phyloP scores from a whole-genome alignment of 192 early-diverging fungal genomes.

The Podila minutissima region DNA sequence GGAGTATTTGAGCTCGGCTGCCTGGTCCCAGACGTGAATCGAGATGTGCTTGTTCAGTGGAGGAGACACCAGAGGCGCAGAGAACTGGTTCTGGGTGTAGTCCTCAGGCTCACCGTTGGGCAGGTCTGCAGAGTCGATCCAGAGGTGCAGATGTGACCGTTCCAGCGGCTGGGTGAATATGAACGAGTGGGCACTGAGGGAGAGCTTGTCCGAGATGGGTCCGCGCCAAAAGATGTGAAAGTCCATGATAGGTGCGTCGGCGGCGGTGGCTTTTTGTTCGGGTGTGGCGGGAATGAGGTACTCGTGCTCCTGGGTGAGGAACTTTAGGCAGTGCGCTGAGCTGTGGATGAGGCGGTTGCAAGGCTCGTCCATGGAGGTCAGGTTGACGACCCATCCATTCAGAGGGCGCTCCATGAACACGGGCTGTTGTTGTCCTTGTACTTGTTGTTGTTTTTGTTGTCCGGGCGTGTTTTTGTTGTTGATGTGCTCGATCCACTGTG shows the following conservation, averaged over 20 bases:
- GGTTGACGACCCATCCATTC: conserved; percentile 25
- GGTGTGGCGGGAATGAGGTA: conserved; percentile 21
- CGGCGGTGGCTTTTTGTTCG: not conserved
- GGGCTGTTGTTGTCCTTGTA: not conserved
- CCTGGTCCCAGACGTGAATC: conserved; percentile 39
- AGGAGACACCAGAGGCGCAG: conserved; percentile 14
- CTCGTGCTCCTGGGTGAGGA: conserved; percentile 28
- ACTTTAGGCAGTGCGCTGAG: conserved; percentile 32
- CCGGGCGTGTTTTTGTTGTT: conserved; percentile 12
- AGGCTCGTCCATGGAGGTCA: conserved; percentile 18
- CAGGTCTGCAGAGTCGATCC: conserved; percentile 47
- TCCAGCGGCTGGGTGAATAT: conserved; percentile 47
- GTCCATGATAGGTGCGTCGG: conserved; percentile 14
- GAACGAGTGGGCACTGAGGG: conserved; percentile 31
- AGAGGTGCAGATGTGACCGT: conserved; percentile 30
- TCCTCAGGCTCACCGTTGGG: conserved; percentile 34
- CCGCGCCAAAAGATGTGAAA: conserved; percentile 56
- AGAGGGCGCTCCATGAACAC: conserved; percentile 22
- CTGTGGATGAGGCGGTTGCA: conserved; percentile 32
- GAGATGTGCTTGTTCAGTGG: conserved; percentile 23
- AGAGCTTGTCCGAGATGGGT: conserved; percentile 41
- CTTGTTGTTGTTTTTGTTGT: not conserved
- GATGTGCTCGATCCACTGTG: conserved; percentile 35
- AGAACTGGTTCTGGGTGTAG: conserved; percentile 19
- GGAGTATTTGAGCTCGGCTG: conserved; percentile 14